Evolutionary conservation across 2,329 filamentous ascomycete genomes (phyloP).

Genomic region (Bipolaris zeicola): DNA sequence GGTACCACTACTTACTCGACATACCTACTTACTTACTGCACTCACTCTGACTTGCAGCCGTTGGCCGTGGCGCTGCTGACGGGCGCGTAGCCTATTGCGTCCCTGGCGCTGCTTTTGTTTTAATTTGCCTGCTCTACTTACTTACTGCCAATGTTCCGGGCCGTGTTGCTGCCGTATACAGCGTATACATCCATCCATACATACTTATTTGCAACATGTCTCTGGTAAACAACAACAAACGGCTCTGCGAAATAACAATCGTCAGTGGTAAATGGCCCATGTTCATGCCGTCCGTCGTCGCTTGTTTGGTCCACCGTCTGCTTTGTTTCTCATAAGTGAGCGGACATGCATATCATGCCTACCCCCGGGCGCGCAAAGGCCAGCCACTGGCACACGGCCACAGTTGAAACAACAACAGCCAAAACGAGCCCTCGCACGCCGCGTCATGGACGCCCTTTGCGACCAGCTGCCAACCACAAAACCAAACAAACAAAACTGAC

Average conservation of each 20-base stretch:
- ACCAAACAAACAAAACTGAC: conserved; percentile 9
- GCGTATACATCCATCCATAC: too few species aligned
- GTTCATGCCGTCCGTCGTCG: conserved; percentile 1
- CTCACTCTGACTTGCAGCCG: neutral
- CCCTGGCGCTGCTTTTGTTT: too few species aligned
- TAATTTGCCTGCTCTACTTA: too few species aligned
- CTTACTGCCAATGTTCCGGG: too few species aligned
- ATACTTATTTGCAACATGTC: neutral
- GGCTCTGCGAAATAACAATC: conserved; percentile 14
- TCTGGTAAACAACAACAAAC: conserved; percentile 1
- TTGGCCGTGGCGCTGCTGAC: neutral
- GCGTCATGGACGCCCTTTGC: conserved; percentile 13
- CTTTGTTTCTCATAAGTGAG: conserved; percentile 14
- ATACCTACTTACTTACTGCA: too few species aligned
- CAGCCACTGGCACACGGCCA: conserved; percentile 6
- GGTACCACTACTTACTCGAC: too few species aligned
- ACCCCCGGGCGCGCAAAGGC: conserved; percentile 12
- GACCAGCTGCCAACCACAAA: conserved; percentile 1
- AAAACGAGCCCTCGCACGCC: conserved; percentile 17
- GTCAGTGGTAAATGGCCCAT: neutral
- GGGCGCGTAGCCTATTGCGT: too few species aligned
- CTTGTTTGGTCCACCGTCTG: conserved; percentile 5
- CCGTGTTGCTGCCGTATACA: conserved; percentile 3
- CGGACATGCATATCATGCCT: conserved; percentile 11
- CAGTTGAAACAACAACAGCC: conserved; percentile 25